A percentile compares a stretch with the other conserved stretches of the same genome.
Evolutionary conservation across 164 flowering plant species (phyloP).

Genomic region (Stephania yunnanensis): DNA sequence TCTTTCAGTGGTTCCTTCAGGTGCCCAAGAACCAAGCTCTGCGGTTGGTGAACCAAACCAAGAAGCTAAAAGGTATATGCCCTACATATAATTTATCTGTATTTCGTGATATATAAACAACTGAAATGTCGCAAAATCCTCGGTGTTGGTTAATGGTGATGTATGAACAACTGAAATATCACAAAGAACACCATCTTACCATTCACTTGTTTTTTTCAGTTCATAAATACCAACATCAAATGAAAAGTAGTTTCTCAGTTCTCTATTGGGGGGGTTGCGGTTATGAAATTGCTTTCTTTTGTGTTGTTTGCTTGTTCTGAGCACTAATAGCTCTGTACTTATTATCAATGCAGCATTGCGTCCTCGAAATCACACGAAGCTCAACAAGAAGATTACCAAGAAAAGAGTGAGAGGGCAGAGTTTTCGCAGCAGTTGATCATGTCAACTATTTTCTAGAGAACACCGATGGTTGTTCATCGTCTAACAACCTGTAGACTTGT

Average conservation of each 20-base stretch:
- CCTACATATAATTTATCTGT: not conserved
- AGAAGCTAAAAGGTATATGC: slow-evolving; percentile 37
- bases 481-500: not conserved
- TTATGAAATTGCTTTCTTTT: too few relatives aligned
- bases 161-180: too few relatives aligned
- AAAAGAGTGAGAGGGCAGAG: slow-evolving; percentile 41
- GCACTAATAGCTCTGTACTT: not conserved
- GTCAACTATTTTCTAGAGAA: slow-evolving; percentile 50
- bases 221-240: too few relatives aligned
- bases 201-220: not conserved
- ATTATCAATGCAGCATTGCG: slow-evolving; percentile 30
- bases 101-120: not conserved
- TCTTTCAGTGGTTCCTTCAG: slow-evolving; percentile 31
- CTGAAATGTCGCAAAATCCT: too few relatives aligned
- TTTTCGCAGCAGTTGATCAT: slow-evolving; percentile 52
- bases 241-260: too few relatives aligned
- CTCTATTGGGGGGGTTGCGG: too few relatives aligned
- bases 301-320: not conserved
- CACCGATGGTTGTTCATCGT: not conserved
- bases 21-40: slow-evolving; percentile 25
- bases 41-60: slow-evolving; percentile 10
- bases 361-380: slow-evolving; percentile 21
- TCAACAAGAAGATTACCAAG: slow-evolving; percentile 37
- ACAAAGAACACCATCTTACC: too few relatives aligned
- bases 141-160: too few relatives aligned